phyloP scores from a whole-genome alignment of 163 green algal species.

The Chlorella variabilis region DNA sequence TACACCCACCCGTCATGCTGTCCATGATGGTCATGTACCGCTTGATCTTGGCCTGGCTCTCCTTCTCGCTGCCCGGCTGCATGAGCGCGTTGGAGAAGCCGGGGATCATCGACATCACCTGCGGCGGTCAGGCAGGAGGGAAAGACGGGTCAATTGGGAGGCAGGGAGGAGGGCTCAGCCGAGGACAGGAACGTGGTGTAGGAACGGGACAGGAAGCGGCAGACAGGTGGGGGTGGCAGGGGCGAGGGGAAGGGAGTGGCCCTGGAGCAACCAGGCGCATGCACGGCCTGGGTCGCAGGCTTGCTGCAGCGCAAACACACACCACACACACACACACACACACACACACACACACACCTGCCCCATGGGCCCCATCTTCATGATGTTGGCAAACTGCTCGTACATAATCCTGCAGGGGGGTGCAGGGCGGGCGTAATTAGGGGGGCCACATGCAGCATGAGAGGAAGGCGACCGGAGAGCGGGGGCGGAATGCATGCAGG shows the following conservation, averaged over 20 bases:
- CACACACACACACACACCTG: constrained; percentile 62
- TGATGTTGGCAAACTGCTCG: constrained; percentile 96
- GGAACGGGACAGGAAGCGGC: too few relatives aligned
- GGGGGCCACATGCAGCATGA: too few relatives aligned
- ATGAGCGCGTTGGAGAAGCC: constrained; percentile 81
- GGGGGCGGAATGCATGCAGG: too few relatives aligned
- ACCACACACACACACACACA: background rate
- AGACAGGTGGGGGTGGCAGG: too few relatives aligned
- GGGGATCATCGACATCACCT: constrained; percentile 98
- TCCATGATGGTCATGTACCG: constrained; percentile 98
- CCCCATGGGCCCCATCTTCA: constrained; percentile 96
- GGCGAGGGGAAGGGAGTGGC: too few relatives aligned
- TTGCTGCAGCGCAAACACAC: background rate
- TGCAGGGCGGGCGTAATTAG: too few relatives aligned
- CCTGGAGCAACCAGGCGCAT: too few relatives aligned
- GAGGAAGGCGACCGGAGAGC: too few relatives aligned
- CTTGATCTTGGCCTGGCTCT: constrained; percentile 81
- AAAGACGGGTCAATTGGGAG: background rate
- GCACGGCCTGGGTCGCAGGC: background rate
- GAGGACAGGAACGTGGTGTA: too few relatives aligned
- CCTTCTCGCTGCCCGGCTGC: constrained; percentile 76
- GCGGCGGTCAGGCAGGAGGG: background rate
- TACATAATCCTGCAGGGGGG: constrained; percentile 79
- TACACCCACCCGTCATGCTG: constrained; percentile 79
- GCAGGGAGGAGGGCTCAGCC: background rate